Base-by-base conservation (phyloP, 345 rosid species). In the Carallia pectinifolia region DNA sequence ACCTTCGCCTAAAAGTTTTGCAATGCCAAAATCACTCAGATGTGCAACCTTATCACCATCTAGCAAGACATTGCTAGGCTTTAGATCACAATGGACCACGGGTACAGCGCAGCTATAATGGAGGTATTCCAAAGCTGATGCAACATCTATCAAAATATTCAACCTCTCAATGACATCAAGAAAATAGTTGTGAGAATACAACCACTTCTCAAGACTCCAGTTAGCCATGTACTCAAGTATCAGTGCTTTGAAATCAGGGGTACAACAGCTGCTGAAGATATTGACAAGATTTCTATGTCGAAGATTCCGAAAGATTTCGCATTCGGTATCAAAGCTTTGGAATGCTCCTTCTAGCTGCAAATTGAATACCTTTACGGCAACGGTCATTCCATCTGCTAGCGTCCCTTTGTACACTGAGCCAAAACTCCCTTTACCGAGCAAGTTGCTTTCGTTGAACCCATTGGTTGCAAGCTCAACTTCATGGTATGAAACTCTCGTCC, bases 391-490 rank as follows among this genome's bases (percentile, higher is more conserved):
- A 40, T 71, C 64, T 1, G 53, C n/a, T 39, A 68, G 60, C 1
- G 53, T 37, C 44, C 58, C 58, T 31, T 34, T 66, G 30, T 30
- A 40, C 1, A 78, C 71, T 3, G 67, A 34, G 15, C 81, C 71
- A 65, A 59, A 69, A 40, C 76, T 68, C 31, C 82, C 82, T 2
- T 8, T n/a, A 2, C 78, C 81, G 23, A 78, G 61, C 16, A 63
- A 34, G 73, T 65, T 74, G 61, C 18, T 27, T 65, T 70, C 71
- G 7, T 38, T 36, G 55, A 78, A 78, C 13, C 73, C 68, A 19
- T 69, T 19, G 0, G 77, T 80, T 34, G 72, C 74, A 12, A 15
- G 58, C 7, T 10, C 5, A 31, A 76, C 63, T 13, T 76, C 71
- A 4, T 18, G n/a, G 23, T 62, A 58, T 9, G 79, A 53, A 71